Evolutionary conservation across 2,329 filamentous ascomycete genomes (phyloP).

Genomic region (Thielaviopsis cerberus): DNA sequence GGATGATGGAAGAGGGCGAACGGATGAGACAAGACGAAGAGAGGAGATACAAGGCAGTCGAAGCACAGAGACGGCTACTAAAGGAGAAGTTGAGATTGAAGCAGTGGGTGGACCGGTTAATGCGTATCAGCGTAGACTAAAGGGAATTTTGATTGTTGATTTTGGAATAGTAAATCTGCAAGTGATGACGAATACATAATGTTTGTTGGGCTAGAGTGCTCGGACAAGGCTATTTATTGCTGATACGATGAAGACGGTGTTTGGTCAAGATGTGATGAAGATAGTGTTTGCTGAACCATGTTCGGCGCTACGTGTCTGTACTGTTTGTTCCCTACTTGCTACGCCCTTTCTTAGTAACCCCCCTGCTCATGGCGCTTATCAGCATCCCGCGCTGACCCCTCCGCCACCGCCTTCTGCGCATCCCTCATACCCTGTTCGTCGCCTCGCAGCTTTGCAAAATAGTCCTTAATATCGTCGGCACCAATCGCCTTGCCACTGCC

Average conservation of each 20-base stretch:
- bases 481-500: constrained; percentile 76
- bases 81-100: not conserved
- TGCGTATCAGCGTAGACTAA: not conserved
- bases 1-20: too few species aligned
- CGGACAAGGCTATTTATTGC: too few species aligned
- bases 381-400: constrained; percentile 17
- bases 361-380: constrained; percentile 28
- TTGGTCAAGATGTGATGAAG: too few species aligned
- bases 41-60: not conserved
- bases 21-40: not conserved
- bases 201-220: too few species aligned
- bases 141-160: too few species aligned
- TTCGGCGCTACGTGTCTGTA: not conserved
- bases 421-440: constrained; percentile 58
- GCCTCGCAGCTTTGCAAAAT: constrained; percentile 85
- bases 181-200: too few species aligned
- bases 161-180: too few species aligned
- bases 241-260: too few species aligned
- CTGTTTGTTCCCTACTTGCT: not conserved
- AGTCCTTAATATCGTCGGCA: constrained; percentile 88
- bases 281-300: too few species aligned
- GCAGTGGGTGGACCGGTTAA: not conserved
- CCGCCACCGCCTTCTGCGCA: constrained; percentile 37
- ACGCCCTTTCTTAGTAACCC: constrained; percentile 24
- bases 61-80: not conserved